A percentile compares a stretch with the other conserved stretches of the same genome.
These are phyloP conservation scores for Lactarius indigo DNA, from an alignment of 768 basidiomycete genomes.

Conservation along the genomic window DNA sequence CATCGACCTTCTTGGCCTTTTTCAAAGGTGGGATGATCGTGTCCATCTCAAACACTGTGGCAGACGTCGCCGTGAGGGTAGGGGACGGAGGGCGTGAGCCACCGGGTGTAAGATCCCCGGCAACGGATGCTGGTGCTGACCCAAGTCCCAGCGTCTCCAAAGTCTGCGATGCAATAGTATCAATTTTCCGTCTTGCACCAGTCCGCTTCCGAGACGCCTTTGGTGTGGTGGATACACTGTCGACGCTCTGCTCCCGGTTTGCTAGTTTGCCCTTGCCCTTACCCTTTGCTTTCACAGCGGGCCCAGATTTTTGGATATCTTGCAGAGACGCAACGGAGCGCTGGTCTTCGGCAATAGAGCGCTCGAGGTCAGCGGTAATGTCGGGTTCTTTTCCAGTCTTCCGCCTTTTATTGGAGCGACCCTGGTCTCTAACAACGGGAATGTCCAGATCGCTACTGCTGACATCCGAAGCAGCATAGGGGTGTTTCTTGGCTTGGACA, in stretches of 20 bases:
- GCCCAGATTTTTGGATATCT: neutral
- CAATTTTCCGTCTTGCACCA: constrained; percentile 52
- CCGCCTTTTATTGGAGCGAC: constrained; percentile 56
- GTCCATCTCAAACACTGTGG: constrained; percentile 68
- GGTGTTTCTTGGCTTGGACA: constrained; percentile 45
- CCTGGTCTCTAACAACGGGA: constrained; percentile 37
- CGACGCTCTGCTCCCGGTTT: constrained; percentile 52
- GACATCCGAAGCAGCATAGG: constrained; percentile 50
- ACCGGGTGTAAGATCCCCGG: constrained; percentile 68
- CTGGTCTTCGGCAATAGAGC: constrained; percentile 48
- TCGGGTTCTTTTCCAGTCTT: constrained; percentile 48
- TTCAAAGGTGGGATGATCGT: constrained; percentile 67
- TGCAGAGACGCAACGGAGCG: constrained; percentile 39
- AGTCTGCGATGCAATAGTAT: constrained; percentile 48
- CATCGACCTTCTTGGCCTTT: constrained; percentile 76
- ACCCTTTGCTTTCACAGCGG: constrained; percentile 47
- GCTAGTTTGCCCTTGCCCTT: constrained; percentile 42
- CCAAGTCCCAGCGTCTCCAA: constrained; percentile 47
- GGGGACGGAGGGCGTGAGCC: constrained; percentile 73
- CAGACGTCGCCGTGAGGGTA: constrained; percentile 46
- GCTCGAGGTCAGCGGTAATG: constrained; percentile 28
- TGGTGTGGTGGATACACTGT: constrained; percentile 51
- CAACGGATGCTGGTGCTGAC: constrained; percentile 51
- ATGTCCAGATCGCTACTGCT: constrained; percentile 54
- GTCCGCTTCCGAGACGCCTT: constrained; percentile 52